phyloP scores from a whole-genome alignment of 306 rosid genomes.

The Cucumis sativus region DNA sequence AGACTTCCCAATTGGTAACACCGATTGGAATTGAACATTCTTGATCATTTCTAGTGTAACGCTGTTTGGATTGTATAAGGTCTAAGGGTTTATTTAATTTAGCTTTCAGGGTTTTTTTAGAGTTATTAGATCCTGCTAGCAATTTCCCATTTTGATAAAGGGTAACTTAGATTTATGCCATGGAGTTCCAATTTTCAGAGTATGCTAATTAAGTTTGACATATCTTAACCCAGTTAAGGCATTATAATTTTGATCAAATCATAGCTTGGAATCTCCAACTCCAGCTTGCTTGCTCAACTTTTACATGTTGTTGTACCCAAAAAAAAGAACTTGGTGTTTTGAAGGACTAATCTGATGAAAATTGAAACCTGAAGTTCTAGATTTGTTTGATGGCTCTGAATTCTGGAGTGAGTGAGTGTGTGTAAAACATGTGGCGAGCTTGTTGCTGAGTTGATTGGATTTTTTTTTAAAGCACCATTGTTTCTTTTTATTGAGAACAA shows the following conservation, averaged over 20 bases:
- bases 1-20: background rate
- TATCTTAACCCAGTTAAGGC: background rate
- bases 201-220: background rate
- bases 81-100: background rate
- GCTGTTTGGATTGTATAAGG: background rate
- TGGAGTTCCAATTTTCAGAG: background rate
- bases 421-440: background rate
- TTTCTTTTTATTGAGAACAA: background rate
- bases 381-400: background rate
- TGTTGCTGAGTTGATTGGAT: background rate
- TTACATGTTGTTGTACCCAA: background rate
- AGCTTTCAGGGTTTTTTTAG: background rate
- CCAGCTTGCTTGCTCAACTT: background rate
- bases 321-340: background rate
- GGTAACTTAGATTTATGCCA: background rate
- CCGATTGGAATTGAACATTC: background rate
- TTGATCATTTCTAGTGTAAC: background rate
- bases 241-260: no score
- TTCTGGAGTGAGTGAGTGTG: background rate
- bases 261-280: background rate
- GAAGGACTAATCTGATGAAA: background rate
- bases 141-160: background rate
- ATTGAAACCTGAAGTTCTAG: background rate
- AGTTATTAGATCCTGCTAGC: background rate
- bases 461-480: background rate